Base-by-base conservation (phyloP, 257 asterid species). In the Scutellaria minor region DNA sequence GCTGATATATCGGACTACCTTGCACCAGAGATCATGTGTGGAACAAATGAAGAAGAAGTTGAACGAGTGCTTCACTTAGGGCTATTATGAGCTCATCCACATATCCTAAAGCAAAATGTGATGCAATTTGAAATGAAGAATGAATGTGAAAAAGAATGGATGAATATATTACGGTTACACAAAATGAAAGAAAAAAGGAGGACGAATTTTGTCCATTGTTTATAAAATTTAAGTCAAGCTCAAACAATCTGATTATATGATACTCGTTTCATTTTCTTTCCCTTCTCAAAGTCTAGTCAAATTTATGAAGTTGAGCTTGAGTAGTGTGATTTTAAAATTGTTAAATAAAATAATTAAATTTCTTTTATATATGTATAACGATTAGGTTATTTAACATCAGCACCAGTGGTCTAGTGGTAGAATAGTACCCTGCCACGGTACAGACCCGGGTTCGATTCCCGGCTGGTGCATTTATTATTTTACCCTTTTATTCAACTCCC, bases 381-480 rank as follows among this genome's bases (percentile, higher is more conserved):
- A 1, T 24, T 24, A 1, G 2, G 5, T 0, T 31, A 31, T 0
- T 4, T 31, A 3, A 2, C 5, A 31, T 1, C 37, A 46, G 91
- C 91, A 87, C 88, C 88, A 86, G 96, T 87, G 96, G 96, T 89
- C 88, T 85, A 85, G 91, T 89, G 90, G 90, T 89, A 89, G 90
- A 87, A 85, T 89, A 89, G 89, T 89, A 93, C 96, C 94, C 97
- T 89, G 94, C 96, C 96, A 93, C 93, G 94, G 96, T 91, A 88
- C 96, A 86, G 95, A 91, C 90, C 95, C 97, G 90, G 96, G 93
- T 91, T 93, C 92, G 90, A 88, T 89, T 89, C 97, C 95, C 95
- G 89, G 96, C 95, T 89, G 98, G 90, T 93, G 98, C 96, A 89
- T 6, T 2, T 11, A 31, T 5, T 4, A 1, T 31, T 31, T 31